Evolutionary conservation across 2,329 filamentous ascomycete genomes (phyloP).

Genomic region (Botrytis cinerea): DNA sequence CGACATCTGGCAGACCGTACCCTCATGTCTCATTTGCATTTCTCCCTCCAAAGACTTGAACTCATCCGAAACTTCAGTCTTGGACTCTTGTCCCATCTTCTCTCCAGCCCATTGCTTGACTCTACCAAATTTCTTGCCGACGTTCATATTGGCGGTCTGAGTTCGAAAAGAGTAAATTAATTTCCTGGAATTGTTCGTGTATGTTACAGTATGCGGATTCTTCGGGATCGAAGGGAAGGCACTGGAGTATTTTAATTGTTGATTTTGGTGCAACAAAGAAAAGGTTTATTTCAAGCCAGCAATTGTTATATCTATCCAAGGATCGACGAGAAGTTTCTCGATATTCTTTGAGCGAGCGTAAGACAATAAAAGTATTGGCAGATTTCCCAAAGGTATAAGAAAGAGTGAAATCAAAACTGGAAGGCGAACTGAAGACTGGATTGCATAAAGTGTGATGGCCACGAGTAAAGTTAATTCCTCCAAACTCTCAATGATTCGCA

Average conservation of each 20-base stretch:
- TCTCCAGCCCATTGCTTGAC: conserved; percentile 98
- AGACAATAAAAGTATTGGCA: background rate
- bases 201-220: background rate
- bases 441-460: conserved; percentile 16
- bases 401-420: background rate
- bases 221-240: background rate
- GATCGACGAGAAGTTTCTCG: background rate
- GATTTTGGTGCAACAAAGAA: conserved; percentile 8
- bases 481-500: conserved; percentile 11
- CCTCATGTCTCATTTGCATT: conserved; percentile 86
- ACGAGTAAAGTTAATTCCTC: conserved; percentile 8
- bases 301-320: conserved; percentile 16
- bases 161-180: background rate
- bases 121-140: conserved; percentile 83
- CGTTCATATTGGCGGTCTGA: conserved; percentile 41
- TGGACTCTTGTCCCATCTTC: conserved; percentile 89
- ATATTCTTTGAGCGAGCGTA: background rate
- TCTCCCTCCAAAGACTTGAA: conserved; percentile 89
- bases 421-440: conserved; percentile 18
- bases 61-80: conserved; percentile 83
- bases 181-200: background rate
- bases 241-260: conserved; percentile 3
- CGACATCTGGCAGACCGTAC: conserved; percentile 52
- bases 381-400: conserved; percentile 3
- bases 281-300: background rate